Evolutionary conservation across 768 basidiomycete genomes (phyloP).

Genomic region (Pulveroboletus sp.): DNA sequence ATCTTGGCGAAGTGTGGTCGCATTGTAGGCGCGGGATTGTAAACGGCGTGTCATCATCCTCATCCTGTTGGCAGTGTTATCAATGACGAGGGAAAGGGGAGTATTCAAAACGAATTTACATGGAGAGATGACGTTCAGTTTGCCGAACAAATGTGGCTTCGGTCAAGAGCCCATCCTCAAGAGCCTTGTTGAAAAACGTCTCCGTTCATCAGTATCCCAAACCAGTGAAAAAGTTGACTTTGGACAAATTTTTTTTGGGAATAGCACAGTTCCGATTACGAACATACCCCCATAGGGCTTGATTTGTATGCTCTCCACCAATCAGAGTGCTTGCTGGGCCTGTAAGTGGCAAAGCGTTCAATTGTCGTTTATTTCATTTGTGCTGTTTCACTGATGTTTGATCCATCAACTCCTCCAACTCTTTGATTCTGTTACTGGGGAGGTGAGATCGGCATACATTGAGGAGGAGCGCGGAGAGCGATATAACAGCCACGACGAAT

Average conservation of each 20-base stretch:
- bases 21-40: not conserved
- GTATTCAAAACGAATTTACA: not conserved
- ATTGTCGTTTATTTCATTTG: no score
- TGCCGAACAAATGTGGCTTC: not conserved
- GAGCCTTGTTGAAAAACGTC: not conserved
- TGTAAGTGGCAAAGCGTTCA: no score
- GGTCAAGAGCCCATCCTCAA: slow-evolving; percentile 7
- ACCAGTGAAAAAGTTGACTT: no score
- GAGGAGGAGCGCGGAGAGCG: not conserved
- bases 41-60: not conserved
- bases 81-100: no score
- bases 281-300: no score
- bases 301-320: no score
- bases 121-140: not conserved
- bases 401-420: not conserved
- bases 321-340: no score
- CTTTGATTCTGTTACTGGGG: not conserved
- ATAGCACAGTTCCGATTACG: no score
- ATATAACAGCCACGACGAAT: not conserved
- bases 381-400: no score
- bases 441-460: not conserved
- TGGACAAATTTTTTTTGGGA: no score
- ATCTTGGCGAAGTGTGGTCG: not conserved
- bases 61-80: not conserved
- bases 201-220: no score